A percentile compares a stretch with the other conserved stretches of the same genome.
Evolutionary conservation across 164 flowering plant genomes (phyloP).

Genomic region (Euptelea pleiosperma): DNA sequence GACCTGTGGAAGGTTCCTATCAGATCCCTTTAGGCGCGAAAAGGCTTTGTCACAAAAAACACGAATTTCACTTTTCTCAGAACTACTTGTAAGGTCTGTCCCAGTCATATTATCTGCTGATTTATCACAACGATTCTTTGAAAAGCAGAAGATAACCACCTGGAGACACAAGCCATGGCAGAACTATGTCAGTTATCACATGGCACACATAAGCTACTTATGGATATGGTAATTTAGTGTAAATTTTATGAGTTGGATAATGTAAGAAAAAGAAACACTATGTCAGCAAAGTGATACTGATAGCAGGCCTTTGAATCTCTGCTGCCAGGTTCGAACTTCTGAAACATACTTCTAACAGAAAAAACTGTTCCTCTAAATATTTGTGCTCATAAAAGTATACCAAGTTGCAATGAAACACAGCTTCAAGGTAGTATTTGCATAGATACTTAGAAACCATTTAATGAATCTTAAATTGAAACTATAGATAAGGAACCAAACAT

Average conservation of each 20-base stretch:
- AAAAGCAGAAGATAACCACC: slow-evolving; percentile 97
- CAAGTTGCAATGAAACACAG: too few relatives aligned
- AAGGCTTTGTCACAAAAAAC: slow-evolving; percentile 97
- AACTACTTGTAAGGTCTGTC: slow-evolving; percentile 79
- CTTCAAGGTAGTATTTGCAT: neutral
- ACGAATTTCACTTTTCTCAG: slow-evolving; percentile 95
- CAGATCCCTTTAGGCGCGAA: slow-evolving; percentile 97
- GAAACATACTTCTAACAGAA: too few relatives aligned
- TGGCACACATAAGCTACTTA: neutral
- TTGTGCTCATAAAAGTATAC: too few relatives aligned
- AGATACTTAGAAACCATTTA: too few relatives aligned
- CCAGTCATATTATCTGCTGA: slow-evolving; percentile 76
- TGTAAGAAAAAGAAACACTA: neutral
- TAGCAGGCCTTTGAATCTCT: too few relatives aligned
- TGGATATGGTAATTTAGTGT: too few relatives aligned
- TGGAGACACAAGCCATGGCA: slow-evolving; percentile 27
- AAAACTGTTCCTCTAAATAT: too few relatives aligned
- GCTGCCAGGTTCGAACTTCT: too few relatives aligned
- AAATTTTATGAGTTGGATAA: too few relatives aligned
- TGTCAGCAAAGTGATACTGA: too few relatives aligned
- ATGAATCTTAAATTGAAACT: too few relatives aligned
- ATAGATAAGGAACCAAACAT: too few relatives aligned
- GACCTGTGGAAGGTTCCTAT: slow-evolving; percentile 96
- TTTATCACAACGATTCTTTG: slow-evolving; percentile 97
- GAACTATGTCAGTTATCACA: neutral